Evolutionary conservation across 495 filamentous ascomycete species (phyloP).

Genomic region (Glarea lozoyensis): DNA sequence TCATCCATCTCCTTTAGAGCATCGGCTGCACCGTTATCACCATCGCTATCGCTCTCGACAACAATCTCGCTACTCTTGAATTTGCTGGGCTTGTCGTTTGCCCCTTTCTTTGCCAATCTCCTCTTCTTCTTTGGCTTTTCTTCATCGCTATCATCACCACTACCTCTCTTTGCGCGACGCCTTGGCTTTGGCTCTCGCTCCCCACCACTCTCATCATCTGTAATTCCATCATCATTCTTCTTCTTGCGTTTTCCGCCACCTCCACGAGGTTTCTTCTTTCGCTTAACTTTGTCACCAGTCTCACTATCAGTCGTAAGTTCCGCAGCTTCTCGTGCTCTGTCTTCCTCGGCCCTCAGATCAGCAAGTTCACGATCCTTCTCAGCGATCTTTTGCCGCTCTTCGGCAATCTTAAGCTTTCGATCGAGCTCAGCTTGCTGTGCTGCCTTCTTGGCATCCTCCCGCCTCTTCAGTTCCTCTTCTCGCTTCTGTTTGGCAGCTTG

Average conservation of each 20-base stretch:
- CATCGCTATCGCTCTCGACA: constrained; percentile 61
- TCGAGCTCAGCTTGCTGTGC: constrained; percentile 59
- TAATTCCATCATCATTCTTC: constrained; percentile 46
- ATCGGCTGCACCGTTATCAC: constrained; percentile 31
- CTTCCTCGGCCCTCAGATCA: constrained; percentile 61
- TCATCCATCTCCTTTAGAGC: constrained; percentile 37
- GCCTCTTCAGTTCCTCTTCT: constrained; percentile 63
- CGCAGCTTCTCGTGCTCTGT: constrained; percentile 55
- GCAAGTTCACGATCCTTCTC: constrained; percentile 67
- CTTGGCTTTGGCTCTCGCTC: constrained; percentile 27
- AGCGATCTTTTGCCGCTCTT: constrained; percentile 70
- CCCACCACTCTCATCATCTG: constrained; percentile 35
- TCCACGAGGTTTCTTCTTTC: constrained; percentile 51
- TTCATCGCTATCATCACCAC: constrained; percentile 41
- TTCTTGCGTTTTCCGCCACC: constrained; percentile 53
- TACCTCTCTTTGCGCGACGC: constrained; percentile 18
- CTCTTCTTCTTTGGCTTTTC: constrained; percentile 49
- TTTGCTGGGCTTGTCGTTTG: constrained; percentile 36
- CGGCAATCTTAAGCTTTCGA: constrained; percentile 65
- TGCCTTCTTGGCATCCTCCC: constrained; percentile 62
- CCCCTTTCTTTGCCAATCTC: constrained; percentile 48
- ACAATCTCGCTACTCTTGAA: constrained; percentile 78
- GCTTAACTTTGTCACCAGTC: constrained; percentile 67
- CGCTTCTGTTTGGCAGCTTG: constrained; percentile 64
- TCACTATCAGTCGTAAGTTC: constrained; percentile 68